A percentile compares a stretch with the other conserved stretches of the same genome.
Conservation (phyloP, 1,139 yeast genomes). For the Kodamaea fungicola region DNA sequence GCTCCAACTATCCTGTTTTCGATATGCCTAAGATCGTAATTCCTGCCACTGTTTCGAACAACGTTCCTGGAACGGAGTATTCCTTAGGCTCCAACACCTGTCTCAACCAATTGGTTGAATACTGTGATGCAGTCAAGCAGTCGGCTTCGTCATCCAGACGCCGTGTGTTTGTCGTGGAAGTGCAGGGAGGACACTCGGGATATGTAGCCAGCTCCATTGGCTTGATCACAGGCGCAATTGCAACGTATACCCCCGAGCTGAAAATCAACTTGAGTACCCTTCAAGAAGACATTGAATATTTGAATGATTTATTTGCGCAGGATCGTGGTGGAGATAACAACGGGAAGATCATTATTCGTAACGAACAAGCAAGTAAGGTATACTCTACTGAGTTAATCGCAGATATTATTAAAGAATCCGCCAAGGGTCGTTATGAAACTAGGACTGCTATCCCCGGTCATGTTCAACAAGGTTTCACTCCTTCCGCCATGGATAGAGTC, state of each 20-base stretch:
- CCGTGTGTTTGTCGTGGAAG: slow-evolving; percentile 76
- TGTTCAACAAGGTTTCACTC: slow-evolving; percentile 96
- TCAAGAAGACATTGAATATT: slow-evolving; percentile 57
- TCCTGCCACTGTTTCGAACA: slow-evolving; percentile 82
- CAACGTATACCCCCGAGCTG: slow-evolving; percentile 74
- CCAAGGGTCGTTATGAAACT: slow-evolving; percentile 76
- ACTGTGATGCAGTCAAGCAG: slow-evolving; percentile 77
- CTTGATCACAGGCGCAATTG: slow-evolving; percentile 69
- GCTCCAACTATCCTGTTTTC: slow-evolving; percentile 65
- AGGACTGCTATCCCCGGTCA: slow-evolving; percentile 98
- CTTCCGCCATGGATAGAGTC: slow-evolving; percentile 92
- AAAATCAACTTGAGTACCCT: slow-evolving; percentile 56
- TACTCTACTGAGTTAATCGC: slow-evolving; percentile 80
- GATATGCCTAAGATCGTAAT: slow-evolving; percentile 75
- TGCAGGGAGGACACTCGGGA: slow-evolving; percentile 86
- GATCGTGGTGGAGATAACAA: slow-evolving; percentile 62
- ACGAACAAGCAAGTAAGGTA: slow-evolving; percentile 80
- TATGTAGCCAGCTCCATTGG: slow-evolving; percentile 71
- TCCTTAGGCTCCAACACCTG: slow-evolving; percentile 80
- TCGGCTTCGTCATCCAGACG: slow-evolving; percentile 77
- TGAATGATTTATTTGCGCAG: slow-evolving; percentile 53
- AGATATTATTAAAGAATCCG: slow-evolving; percentile 75
- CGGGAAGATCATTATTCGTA: slow-evolving; percentile 83
- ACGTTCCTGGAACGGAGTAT: slow-evolving; percentile 82
- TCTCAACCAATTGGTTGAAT: slow-evolving; percentile 67